Conservation (phyloP, 2,329 filamentous ascomycete species). For the Thelonectria olida region DNA sequence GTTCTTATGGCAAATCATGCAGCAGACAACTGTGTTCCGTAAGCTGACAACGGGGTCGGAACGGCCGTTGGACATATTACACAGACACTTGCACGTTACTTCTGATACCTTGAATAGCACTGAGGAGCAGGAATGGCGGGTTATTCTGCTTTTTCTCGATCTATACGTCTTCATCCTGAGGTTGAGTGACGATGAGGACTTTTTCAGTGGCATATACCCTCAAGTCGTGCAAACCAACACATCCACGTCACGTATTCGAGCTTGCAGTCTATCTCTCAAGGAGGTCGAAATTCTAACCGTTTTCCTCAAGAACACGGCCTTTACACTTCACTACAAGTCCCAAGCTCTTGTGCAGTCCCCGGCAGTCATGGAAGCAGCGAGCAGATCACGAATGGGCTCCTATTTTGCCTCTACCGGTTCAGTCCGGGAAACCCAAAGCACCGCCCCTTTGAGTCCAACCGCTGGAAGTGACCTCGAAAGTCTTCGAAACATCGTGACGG, state of each 20-base stretch:
- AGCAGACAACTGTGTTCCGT: constrained; percentile 52
- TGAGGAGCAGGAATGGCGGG: constrained; percentile 77
- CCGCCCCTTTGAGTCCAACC: neutral
- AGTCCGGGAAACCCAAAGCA: neutral
- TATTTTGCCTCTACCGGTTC: constrained; percentile 37
- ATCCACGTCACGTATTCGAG: constrained; percentile 60
- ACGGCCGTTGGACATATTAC: constrained; percentile 40
- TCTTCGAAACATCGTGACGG: constrained; percentile 81
- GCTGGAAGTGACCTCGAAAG: constrained; percentile 73
- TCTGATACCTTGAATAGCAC: constrained; percentile 37
- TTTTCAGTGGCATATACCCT: constrained; percentile 71
- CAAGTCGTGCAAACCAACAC: constrained; percentile 48
- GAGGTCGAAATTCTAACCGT: constrained; percentile 79
- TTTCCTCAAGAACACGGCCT: constrained; percentile 91
- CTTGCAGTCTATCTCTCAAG: constrained; percentile 73
- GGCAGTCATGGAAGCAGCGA: constrained; percentile 30
- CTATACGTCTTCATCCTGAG: constrained; percentile 93
- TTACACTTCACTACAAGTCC: constrained; percentile 86
- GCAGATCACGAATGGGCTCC: constrained; percentile 40
- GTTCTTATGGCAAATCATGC: constrained; percentile 81
- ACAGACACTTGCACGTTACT: constrained; percentile 42
- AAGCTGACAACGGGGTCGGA: constrained; percentile 45
- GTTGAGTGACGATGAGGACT: constrained; percentile 96
- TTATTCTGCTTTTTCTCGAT: constrained; percentile 90
- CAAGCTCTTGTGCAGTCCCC: constrained; percentile 61